These are phyloP conservation scores for Rhododendron simsii DNA, from an alignment of 148 eudicot species.

Conservation along the genomic window DNA sequence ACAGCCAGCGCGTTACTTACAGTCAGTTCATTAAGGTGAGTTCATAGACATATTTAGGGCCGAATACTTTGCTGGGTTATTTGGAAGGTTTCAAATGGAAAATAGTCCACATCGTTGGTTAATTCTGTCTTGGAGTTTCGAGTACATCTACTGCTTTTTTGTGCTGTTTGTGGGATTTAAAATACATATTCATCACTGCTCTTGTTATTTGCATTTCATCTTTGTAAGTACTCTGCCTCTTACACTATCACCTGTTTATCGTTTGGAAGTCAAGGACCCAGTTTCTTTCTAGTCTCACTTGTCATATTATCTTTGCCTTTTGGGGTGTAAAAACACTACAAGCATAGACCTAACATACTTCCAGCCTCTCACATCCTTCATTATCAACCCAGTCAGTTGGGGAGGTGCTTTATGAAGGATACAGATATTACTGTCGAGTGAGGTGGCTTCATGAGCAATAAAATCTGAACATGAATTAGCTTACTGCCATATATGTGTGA, in stretches of 20 bases:
- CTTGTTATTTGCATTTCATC: neutral
- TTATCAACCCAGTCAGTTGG: neutral
- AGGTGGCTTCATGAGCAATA: neutral
- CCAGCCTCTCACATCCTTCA: neutral
- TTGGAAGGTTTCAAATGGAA: neutral
- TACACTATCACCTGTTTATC: neutral
- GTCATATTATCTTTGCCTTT: neutral
- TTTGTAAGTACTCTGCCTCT: neutral
- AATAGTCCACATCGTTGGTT: neutral
- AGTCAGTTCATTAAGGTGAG: slow-evolving; percentile 92
- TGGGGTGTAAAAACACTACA: neutral
- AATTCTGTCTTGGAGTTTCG: neutral
- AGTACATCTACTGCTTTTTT: neutral
- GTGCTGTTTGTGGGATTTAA: neutral
- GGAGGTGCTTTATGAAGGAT: neutral
- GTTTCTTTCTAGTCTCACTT: neutral
- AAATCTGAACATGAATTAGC: neutral
- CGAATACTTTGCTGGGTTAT: neutral
- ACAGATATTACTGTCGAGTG: neutral
- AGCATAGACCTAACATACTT: neutral
- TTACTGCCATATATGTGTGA: neutral
- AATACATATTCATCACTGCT: neutral
- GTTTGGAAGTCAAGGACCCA: neutral
- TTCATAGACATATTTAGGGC: slow-evolving; percentile 2
- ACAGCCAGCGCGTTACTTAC: slow-evolving; percentile 91